A percentile compares a stretch with the other conserved stretches of the same genome.
These are phyloP conservation scores for Teratosphaeria viscida DNA, from an alignment of 2,329 filamentous ascomycete species.

Conservation along the genomic window DNA sequence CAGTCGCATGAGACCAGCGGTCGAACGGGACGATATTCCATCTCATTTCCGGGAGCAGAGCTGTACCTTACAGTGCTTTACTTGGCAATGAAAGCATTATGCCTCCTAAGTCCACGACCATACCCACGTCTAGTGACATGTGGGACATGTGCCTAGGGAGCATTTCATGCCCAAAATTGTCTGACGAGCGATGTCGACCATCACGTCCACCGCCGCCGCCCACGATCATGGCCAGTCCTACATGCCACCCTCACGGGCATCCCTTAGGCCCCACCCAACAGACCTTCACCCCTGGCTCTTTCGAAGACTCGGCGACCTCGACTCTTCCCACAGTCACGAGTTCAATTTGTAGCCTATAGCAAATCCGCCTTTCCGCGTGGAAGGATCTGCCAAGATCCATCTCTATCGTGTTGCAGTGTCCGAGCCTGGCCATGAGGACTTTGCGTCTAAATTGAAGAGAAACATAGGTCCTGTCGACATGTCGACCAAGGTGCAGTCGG, in stretches of 20 bases:
- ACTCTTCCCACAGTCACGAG: slow-evolving; percentile 60
- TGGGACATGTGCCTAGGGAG: too few species aligned
- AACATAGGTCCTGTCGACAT: slow-evolving; percentile 34
- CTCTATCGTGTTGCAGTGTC: slow-evolving; percentile 92
- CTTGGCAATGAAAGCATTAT: too few species aligned
- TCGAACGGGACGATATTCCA: neutral
- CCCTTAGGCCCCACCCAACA: too few species aligned
- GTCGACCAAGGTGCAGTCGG: too few species aligned
- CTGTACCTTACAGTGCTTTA: neutral
- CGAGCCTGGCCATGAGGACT: slow-evolving; percentile 66
- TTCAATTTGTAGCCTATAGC: slow-evolving; percentile 81
- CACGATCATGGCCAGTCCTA: too few species aligned
- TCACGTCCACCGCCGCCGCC: too few species aligned
- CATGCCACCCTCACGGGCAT: too few species aligned
- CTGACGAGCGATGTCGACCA: too few species aligned
- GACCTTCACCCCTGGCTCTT: slow-evolving; percentile 50
- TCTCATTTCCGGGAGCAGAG: neutral
- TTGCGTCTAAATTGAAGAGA: slow-evolving; percentile 83
- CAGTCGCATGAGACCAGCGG: neutral
- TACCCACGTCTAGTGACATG: too few species aligned
- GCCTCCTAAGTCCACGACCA: too few species aligned
- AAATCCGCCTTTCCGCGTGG: slow-evolving; percentile 44
- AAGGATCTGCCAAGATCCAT: slow-evolving; percentile 70
- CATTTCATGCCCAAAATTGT: neutral
- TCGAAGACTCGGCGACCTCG: slow-evolving; percentile 77